These are phyloP conservation scores for Leishmania martiniquensis DNA, from an alignment of 208 protist species.

Conservation along the genomic window DNA sequence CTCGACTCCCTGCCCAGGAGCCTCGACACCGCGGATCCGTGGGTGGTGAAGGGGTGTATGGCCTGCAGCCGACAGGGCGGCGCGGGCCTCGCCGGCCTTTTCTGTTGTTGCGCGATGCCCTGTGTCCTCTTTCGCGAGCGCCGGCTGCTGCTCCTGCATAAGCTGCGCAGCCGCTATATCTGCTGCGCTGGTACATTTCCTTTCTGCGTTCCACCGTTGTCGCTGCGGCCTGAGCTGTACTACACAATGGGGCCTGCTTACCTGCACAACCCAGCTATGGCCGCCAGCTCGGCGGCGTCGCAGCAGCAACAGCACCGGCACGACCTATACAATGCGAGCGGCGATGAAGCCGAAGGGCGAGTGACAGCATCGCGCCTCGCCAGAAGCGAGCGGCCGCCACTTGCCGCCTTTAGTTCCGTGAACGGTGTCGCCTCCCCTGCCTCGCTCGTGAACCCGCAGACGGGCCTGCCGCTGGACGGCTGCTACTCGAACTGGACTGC, in stretches of 20 bases:
- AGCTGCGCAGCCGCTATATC: slow-evolving; percentile 41
- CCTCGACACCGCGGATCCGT: slow-evolving; percentile 16
- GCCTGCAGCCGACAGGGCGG: slow-evolving; percentile 34
- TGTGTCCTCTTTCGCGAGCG: slow-evolving; percentile 48
- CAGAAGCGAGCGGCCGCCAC: neutral
- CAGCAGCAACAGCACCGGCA: neutral
- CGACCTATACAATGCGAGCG: neutral
- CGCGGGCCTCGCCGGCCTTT: slow-evolving; percentile 24
- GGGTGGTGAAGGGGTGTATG: slow-evolving; percentile 26
- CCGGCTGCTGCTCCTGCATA: slow-evolving; percentile 39
- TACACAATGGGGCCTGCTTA: slow-evolving; percentile 25
- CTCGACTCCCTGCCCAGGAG: slow-evolving; percentile 14
- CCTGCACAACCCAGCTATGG: neutral
- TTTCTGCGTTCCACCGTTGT: slow-evolving; percentile 42
- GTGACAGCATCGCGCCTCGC: neutral
- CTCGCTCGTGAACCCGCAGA: slow-evolving; percentile 26
- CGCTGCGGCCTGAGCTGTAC: slow-evolving; percentile 57
- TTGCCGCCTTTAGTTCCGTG: slow-evolving; percentile 11
- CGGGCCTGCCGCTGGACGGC: slow-evolving; percentile 41
- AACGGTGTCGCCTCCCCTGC: slow-evolving; percentile 24
- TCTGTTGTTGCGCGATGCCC: slow-evolving; percentile 40
- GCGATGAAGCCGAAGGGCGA: neutral
- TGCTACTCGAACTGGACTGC: slow-evolving; percentile 31
- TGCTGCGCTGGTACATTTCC: slow-evolving; percentile 48
- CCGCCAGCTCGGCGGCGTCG: neutral